These are phyloP conservation scores for Viola pubescens DNA, from an alignment of 441 rosid genomes.

Conservation along the genomic window DNA sequence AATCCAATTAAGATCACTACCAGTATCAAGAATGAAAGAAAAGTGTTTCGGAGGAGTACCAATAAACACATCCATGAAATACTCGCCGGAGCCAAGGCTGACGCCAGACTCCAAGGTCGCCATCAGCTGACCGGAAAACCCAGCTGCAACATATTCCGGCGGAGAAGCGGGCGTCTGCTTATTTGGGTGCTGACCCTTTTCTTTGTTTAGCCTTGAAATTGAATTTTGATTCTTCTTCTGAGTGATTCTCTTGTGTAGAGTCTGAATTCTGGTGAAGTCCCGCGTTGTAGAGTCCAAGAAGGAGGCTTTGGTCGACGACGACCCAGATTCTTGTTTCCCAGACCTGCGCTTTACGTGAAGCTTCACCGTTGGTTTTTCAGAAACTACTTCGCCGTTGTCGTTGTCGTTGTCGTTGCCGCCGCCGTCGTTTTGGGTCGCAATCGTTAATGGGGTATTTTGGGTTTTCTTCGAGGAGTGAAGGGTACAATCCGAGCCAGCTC, in stretches of 20 bases:
- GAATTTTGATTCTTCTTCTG: constrained; percentile 65
- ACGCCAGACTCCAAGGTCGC: constrained; percentile 81
- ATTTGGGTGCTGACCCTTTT: constrained; percentile 8
- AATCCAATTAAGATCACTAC: constrained; percentile 90
- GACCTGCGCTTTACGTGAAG: constrained; percentile 50
- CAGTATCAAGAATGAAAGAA: constrained; percentile 87
- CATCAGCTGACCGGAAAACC: constrained; percentile 42
- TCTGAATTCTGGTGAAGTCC: constrained; percentile 63
- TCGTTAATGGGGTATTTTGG: constrained; percentile 17
- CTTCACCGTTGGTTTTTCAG: constrained; percentile 38
- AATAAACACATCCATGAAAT: constrained; percentile 76
- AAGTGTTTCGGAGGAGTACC: constrained; percentile 89
- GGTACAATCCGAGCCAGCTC: constrained; percentile 45
- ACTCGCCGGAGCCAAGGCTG: constrained; percentile 69
- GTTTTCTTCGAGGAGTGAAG: constrained; percentile 30
- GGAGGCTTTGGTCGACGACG: constrained; percentile 21
- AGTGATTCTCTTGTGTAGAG: constrained; percentile 45
- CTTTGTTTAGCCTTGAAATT: constrained; percentile 34
- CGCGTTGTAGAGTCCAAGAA: constrained; percentile 40
- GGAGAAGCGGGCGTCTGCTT: constrained; percentile 24
- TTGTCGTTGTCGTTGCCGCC: constrained; percentile 5
- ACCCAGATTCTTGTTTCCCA: constrained; percentile 15
- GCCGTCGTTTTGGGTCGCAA: constrained; percentile 8
- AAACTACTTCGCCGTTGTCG: constrained; percentile 7
- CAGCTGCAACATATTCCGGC: constrained; percentile 25